These are phyloP conservation scores for Aphanocladium album DNA, from an alignment of 2,329 filamentous ascomycete species.

Conservation along the genomic window DNA sequence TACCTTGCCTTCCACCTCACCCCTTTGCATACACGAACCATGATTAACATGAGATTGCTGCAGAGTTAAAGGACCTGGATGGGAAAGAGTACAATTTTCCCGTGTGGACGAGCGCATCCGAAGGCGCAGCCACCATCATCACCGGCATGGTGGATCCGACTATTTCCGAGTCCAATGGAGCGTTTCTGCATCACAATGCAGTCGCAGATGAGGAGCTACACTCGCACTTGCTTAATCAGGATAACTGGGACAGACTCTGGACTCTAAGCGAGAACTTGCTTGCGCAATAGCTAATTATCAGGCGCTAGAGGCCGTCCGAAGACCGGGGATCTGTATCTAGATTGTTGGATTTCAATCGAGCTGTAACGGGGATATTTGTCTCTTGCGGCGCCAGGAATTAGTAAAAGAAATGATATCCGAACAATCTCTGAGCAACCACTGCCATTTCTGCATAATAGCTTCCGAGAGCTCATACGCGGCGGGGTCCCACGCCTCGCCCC, in stretches of 20 bases:
- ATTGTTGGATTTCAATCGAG: background rate
- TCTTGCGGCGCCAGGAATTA: background rate
- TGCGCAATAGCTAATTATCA: background rate
- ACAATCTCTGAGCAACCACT: slow-evolving; percentile 24
- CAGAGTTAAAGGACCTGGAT: slow-evolving; percentile 6
- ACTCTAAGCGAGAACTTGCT: slow-evolving; percentile 25
- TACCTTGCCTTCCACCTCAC: background rate
- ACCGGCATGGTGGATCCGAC: slow-evolving; percentile 16
- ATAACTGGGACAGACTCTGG: slow-evolving; percentile 35
- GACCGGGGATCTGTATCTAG: background rate
- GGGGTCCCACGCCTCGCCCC: slow-evolving; percentile 42
- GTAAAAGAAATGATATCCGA: background rate
- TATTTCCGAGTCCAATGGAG: slow-evolving; percentile 8
- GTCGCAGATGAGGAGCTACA: slow-evolving; percentile 12
- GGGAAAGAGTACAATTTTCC: slow-evolving; percentile 7
- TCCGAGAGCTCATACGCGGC: slow-evolving; percentile 42
- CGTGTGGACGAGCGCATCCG: slow-evolving; percentile 30
- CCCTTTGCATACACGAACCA: no score
- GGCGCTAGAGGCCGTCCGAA: slow-evolving; percentile 14
- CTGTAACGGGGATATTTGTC: background rate
- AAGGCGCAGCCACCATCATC: slow-evolving; percentile 20
- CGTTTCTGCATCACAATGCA: slow-evolving; percentile 13
- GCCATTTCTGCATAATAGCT: slow-evolving; percentile 40
- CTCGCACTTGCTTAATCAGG: slow-evolving; percentile 26
- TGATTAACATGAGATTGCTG: background rate